Base-by-base conservation (phyloP, 345 rosid species). In the Eucalyptus lansdowneana region DNA sequence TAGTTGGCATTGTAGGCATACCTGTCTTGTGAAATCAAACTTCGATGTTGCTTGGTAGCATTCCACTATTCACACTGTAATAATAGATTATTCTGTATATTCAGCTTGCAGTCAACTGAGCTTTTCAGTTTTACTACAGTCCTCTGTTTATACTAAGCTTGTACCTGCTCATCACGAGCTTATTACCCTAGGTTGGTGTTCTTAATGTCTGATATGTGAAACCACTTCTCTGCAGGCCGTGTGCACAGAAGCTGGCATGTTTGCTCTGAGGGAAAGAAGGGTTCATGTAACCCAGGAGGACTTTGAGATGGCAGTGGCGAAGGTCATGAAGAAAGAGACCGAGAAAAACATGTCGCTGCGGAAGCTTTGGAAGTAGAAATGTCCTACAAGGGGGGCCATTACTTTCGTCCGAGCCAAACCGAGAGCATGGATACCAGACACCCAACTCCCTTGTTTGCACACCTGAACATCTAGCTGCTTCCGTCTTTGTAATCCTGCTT, bases 291-390 rank as follows among this genome's bases (percentile, higher is more conserved):
- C 99, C 14, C 99, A 98, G 83, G 99, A 98, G 92, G 99, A 98
- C 92, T 98, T 98, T 44, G 99, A 98, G 95, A 98, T 98, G 99
- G 99, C 99, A 0, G 99, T 98, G 56, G 99, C 98, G 3, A 98
- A 98, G 96, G 99, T 98, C 17, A 98, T 98, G 99, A 98, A 98
- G 96, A 98, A 98, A 95, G 99, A 98, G 89, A 97, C 98, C 0
- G 99, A 98, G 95, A 98, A 98, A 95, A 98, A 97, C 93, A 97
- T 98, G 99, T 98, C 99, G 7, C 87, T 98, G 91, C 94, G 99
- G 90, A 98, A 98, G 95, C 95, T 98, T 25, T 98, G 99, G 99
- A 98, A 98, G 94, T 98, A 94, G 91, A 88, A 86, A 56, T 22
- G 62, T 76, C 83, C 47, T 76, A 40, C 2, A 40, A 76, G 83